Conservation (phyloP, 345 rosid species). For the Citrus unshiu region DNA sequence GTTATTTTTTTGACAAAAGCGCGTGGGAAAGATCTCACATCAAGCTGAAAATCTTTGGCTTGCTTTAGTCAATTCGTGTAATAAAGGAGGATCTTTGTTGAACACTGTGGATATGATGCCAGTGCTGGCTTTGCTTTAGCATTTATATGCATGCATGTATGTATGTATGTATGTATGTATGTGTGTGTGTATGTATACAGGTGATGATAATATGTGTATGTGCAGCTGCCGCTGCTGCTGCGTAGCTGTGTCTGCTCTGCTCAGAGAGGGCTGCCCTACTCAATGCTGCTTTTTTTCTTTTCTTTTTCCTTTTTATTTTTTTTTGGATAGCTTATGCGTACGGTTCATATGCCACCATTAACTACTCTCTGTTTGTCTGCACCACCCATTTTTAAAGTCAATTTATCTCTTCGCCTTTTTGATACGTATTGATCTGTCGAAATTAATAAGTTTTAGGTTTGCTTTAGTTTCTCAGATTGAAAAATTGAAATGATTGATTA, state of each 20-base stretch:
- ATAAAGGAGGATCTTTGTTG: constrained; percentile 6
- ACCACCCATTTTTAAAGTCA: not conserved
- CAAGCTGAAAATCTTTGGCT: not conserved
- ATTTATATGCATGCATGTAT: too few species aligned
- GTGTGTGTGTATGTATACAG: not conserved
- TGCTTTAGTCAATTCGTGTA: constrained; percentile 16
- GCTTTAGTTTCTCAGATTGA: not conserved
- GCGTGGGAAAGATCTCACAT: not conserved
- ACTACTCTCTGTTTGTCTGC: constrained; percentile 13
- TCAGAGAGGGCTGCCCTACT: constrained; percentile 10
- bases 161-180: too few species aligned
- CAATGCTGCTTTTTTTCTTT: not conserved
- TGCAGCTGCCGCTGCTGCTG: not conserved
- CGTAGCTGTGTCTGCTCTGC: constrained; percentile 9
- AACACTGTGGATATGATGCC: constrained; percentile 14
- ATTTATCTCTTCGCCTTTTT: not conserved
- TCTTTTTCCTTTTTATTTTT: not conserved
- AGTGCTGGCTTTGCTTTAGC: not conserved
- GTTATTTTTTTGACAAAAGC: not conserved
- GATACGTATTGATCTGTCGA: not conserved
- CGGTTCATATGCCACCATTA: constrained; percentile 9
- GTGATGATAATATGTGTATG: not conserved
- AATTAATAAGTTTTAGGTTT: not conserved
- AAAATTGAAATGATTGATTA: too few species aligned
- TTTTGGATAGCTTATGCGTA: not conserved